These are phyloP conservation scores for Aspergillus eucalypticola DNA, from an alignment of 2,329 filamentous ascomycete genomes.

Conservation along the genomic window DNA sequence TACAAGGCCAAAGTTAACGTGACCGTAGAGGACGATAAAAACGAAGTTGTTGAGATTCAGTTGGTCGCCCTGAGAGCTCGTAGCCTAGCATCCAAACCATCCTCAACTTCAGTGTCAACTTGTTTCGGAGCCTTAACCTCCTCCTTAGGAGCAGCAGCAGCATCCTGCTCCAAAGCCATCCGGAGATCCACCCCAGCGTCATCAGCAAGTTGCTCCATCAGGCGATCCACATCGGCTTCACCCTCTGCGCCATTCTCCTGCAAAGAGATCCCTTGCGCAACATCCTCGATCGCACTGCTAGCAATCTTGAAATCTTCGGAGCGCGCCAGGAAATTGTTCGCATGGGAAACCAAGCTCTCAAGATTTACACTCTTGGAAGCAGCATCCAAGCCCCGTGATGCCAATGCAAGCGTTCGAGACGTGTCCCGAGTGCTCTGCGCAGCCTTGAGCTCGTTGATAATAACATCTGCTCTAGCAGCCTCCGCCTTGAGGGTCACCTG, in stretches of 20 bases:
- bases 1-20: not conserved
- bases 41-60: slow-evolving; percentile 18
- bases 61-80: slow-evolving; percentile 42
- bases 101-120: slow-evolving; percentile 42
- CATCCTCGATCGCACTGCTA: slow-evolving; percentile 43
- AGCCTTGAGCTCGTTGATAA: slow-evolving; percentile 52
- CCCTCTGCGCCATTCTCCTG: slow-evolving; percentile 49
- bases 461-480: slow-evolving; percentile 50
- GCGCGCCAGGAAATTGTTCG: slow-evolving; percentile 45
- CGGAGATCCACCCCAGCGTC: slow-evolving; percentile 47
- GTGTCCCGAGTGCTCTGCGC: slow-evolving; percentile 51
- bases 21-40: not conserved
- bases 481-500: slow-evolving; percentile 48
- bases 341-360: slow-evolving; percentile 44
- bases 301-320: slow-evolving; percentile 49
- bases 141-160: slow-evolving; percentile 39
- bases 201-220: slow-evolving; percentile 49
- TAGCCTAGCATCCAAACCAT: slow-evolving; percentile 44
- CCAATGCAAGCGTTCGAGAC: slow-evolving; percentile 47
- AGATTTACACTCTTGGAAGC: slow-evolving; percentile 49
- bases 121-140: slow-evolving; percentile 44
- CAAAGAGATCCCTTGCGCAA: slow-evolving; percentile 44
- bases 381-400: slow-evolving; percentile 47
- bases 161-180: slow-evolving; percentile 40
- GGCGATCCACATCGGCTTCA: slow-evolving; percentile 42